Evolutionary conservation across 371 early-diverging fungal species (phyloP).

Genomic region (Apophysomyces elegans): DNA sequence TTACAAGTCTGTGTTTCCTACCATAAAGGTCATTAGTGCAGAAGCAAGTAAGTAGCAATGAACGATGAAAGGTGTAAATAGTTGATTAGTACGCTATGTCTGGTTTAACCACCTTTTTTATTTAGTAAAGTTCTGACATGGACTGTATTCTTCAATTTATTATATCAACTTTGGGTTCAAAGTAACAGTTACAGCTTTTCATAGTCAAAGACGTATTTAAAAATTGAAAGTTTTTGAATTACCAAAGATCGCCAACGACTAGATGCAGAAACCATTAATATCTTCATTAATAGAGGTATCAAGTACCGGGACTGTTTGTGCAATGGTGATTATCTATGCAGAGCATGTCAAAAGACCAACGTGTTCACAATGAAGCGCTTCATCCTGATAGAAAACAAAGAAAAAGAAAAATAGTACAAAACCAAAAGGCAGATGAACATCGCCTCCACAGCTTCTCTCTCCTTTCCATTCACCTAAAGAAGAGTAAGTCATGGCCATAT

Average conservation of each 20-base stretch:
- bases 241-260: constrained; percentile 15
- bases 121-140: background rate
- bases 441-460: background rate
- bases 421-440: background rate
- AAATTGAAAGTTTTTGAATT: constrained; percentile 12
- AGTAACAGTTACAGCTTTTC: background rate
- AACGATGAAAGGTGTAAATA: too few relatives aligned
- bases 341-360: too few relatives aligned
- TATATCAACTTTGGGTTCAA: background rate
- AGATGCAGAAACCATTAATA: constrained; percentile 12
- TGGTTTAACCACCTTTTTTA: too few relatives aligned
- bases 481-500: background rate
- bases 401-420: background rate
- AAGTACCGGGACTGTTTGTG: background rate
- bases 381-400: background rate
- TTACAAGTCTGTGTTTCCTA: too few relatives aligned
- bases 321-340: too few relatives aligned
- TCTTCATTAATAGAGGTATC: constrained; percentile 19
- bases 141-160: background rate
- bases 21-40: too few relatives aligned
- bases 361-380: too few relatives aligned
- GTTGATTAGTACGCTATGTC: too few relatives aligned
- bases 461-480: background rate
- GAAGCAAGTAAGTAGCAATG: too few relatives aligned
- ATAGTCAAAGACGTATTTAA: background rate